Base-by-base conservation (phyloP, 768 basidiomycete species). In the Suillus occidentalis region DNA sequence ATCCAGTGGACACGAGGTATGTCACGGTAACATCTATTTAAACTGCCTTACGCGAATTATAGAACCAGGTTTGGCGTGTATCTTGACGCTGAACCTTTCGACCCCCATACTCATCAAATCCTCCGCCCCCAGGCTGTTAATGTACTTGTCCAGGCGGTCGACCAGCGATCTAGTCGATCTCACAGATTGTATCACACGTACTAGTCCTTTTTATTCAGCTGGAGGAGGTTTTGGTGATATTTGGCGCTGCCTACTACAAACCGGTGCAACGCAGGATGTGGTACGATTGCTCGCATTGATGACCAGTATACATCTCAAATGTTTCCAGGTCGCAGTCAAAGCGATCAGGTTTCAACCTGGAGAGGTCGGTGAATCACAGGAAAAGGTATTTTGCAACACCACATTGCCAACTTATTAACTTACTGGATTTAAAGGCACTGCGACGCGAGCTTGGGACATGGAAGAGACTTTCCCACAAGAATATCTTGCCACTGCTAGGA, bases 401-500 rank as follows among this genome's bases (percentile, higher is more conserved):
- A 39, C 25, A 22, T 22, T n/a, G 61, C 10, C 6, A 14, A 59
- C 16, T 4, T 12, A 34, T 28, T 13, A 20, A 5, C 45, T 36
- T 14, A 50, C 37, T 5, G 16, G 12, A 25, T 28, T 59, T 9
- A 16, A 53, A 72, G 71, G 40, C 59, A 18, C 66, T 78, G n/a
- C 71, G 68, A 25, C 73, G 77, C 31, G 77, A 78, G 61, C 61
- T 73, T 34, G 60, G 61, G 25, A 71, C 68, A 8, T 73, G 72
- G 72, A 62, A 57, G 50, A 43, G 58, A 52, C 63, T 73, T 8
- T 12, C 43, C 3, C 70, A 73, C 60, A 31, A 10, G 14, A 78
- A 80, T 58, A 61, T 79, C 6, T 66, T 79, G 25, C 75, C 74
- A 6, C 60, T 80, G 1, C 70, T 71, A 22, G 78, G 78, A 6